Percentiles rank a stretch among this genome's conserved stretches.
phyloP scores from a whole-genome alignment of 1,284 basidiomycete species.

The Sphaerobolus stellatus region DNA sequence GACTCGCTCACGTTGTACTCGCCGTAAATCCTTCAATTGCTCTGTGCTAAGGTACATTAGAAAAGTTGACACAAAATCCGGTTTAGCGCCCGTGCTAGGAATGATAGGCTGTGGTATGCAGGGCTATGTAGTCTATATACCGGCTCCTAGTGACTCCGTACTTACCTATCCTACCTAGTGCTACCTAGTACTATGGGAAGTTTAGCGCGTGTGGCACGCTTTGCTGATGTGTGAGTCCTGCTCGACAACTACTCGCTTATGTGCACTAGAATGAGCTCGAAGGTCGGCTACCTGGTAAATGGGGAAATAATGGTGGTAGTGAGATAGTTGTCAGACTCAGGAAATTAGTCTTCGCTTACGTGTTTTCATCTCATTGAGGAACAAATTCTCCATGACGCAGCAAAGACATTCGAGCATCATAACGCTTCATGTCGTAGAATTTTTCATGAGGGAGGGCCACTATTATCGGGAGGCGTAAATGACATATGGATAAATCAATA shows the following conservation, averaged over 20 bases:
- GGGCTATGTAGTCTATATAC: no score
- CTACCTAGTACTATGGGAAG: no score
- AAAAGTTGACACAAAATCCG: no score
- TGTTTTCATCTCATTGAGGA: conserved; percentile 56
- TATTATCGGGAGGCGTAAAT: conserved; percentile 29
- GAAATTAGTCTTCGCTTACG: conserved; percentile 2
- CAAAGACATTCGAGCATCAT: conserved; percentile 78
- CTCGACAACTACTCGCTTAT: conserved; percentile 74
- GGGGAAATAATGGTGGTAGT: conserved; percentile 52
- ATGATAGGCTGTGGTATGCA: no score
- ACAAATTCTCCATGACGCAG: conserved; percentile 77
- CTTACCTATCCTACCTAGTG: no score
- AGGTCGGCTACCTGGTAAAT: conserved; percentile 75
- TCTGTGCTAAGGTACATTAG: conserved; percentile 76
- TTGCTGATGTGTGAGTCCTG: conserved; percentile 51
- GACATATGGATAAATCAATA: not conserved
- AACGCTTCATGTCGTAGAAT: conserved; percentile 83
- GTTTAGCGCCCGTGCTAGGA: no score
- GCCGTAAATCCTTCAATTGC: conserved; percentile 75
- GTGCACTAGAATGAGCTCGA: conserved; percentile 63
- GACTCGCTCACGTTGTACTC: conserved; percentile 77
- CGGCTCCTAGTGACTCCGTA: no score
- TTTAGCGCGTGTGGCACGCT: no score
- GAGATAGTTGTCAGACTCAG: not conserved
- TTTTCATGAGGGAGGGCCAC: conserved; percentile 89